phyloP scores from a whole-genome alignment of 129 eudicot genomes.

The Saposhnikovia divaricata region DNA sequence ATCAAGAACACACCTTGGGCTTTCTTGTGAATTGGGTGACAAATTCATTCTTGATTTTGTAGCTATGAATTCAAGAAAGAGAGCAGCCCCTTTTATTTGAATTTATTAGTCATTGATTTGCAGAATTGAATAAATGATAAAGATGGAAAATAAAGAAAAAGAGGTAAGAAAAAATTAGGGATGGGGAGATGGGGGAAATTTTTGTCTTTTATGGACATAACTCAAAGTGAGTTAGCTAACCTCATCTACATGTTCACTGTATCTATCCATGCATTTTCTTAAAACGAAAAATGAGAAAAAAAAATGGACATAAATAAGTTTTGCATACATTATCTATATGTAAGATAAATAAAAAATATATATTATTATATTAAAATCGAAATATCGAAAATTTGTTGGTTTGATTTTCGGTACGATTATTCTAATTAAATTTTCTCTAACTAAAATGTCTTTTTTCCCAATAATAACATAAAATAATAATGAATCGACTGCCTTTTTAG shows the following conservation, averaged over 20 bases:
- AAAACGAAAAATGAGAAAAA: no score
- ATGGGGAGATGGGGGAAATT: neutral
- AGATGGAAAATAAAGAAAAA: neutral
- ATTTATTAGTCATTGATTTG: neutral
- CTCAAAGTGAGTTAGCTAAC: neutral
- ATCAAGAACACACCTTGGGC: slow-evolving; percentile 3
- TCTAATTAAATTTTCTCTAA: no score
- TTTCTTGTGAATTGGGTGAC: neutral
- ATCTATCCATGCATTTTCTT: neutral
- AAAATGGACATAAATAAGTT: no score
- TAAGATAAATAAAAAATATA: no score
- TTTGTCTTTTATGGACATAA: neutral
- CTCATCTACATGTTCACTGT: neutral
- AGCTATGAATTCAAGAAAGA: neutral
- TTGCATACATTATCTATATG: no score
- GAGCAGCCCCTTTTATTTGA: neutral
- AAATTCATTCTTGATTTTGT: neutral
- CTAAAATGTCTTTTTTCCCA: no score
- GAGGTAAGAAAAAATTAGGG: neutral
- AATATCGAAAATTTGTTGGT: no score
- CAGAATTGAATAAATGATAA: neutral
- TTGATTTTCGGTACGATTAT: no score
- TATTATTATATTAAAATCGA: no score
- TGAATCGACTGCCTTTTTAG: no score
- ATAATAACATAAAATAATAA: no score